Evolutionary conservation across 352 stramenopile genomes (phyloP), one percentile per base, ranked within the genome.

Genomic region (Phytophthora palmivora): DNA sequence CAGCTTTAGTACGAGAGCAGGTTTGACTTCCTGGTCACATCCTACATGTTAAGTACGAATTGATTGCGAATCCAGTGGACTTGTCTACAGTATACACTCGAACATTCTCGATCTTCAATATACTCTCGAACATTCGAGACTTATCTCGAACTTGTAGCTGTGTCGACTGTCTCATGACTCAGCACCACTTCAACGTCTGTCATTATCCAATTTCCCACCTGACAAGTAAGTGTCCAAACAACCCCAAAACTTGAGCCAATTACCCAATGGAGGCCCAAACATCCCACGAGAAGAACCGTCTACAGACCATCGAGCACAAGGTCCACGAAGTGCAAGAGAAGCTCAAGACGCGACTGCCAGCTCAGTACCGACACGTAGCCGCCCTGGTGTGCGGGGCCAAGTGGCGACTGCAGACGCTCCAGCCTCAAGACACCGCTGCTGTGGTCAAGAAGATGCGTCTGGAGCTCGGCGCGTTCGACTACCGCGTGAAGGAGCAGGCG

Each of bases 391-490:
- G 63, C 52, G 76, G 58, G 16, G 47, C 46, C 56, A 82, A 83
- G 69, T 90, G 80, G 80, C 70, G 60, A 36, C 62, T 86, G n/a
- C 48, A 67, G 36, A 70, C 59, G 3, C 42, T 72, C 18, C 43
- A 36, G 16, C 39, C 48, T 1, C 37, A 30, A 5, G 47, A 67
- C 14, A 46, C 52, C 8, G 47, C 51, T 0, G 34, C 57, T 0
- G 16, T 67, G 11, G 50, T 58, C n/a, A 88, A 86, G 62, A 70
- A 77, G 34, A 42, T 76, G n/a, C 76, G 74, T 10, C 60, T 78
- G 48, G 75, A 88, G 46, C 48, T 89, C 18, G 79, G 76, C 45
- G 73, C 77, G 16, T 89, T 87, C 47, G 76, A 87, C 61, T 88
- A 88, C 65, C 68, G 70, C 22, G 65, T 68, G 12, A 82, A 84